Conservation (phyloP, 2,329 filamentous ascomycete genomes). For the Colletotrichum trifolii region DNA sequence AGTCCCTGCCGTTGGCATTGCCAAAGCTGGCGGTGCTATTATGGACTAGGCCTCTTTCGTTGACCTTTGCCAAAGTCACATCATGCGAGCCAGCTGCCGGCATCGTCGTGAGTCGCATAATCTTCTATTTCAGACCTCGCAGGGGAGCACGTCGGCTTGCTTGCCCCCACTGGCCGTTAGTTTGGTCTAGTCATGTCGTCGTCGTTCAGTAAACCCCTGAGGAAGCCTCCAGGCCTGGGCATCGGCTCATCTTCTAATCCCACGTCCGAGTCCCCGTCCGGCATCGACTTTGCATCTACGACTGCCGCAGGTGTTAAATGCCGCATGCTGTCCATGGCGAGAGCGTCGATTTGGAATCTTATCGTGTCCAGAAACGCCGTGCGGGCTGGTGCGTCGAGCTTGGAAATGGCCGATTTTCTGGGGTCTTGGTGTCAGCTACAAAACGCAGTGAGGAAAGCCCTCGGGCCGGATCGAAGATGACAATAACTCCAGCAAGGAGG, state of each 20-base stretch:
- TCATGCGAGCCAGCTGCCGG: not conserved
- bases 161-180: not conserved
- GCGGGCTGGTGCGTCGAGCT: conserved; percentile 22
- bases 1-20: no score
- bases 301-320: not conserved
- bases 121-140: no score
- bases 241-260: not conserved
- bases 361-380: conserved; percentile 22
- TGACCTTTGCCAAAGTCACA: not conserved
- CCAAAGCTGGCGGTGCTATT: no score
- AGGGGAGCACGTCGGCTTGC: no score
- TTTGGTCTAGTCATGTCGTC: conserved; percentile 19
- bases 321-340: not conserved
- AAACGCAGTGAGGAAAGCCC: conserved; percentile 1
- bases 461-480: conserved; percentile 10
- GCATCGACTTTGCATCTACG: not conserved
- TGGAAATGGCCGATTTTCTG: conserved; percentile 27
- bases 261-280: conserved; percentile 1
- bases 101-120: no score
- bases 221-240: conserved; percentile 7
- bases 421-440: conserved; percentile 10
- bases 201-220: conserved; percentile 23
- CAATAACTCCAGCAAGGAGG: conserved; percentile 26
- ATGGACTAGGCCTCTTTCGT: no score
- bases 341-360: conserved; percentile 19